Evolutionary conservation across 2,329 filamentous ascomycete species (phyloP).

Genomic region (Leptodontidium sp.): DNA sequence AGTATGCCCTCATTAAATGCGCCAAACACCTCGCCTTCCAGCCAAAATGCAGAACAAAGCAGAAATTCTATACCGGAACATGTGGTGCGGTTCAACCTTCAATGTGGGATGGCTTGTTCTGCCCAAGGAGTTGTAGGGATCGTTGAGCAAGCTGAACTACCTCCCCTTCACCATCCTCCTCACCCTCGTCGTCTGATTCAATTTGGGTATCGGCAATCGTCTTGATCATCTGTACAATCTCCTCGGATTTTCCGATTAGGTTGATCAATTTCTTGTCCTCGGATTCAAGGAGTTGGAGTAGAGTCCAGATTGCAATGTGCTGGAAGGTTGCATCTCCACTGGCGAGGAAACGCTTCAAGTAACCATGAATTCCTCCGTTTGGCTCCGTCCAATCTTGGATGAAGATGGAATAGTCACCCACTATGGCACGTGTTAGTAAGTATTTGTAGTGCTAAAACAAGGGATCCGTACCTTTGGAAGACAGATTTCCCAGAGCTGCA

Average conservation of each 20-base stretch:
- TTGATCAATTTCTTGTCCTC: slow-evolving; percentile 90
- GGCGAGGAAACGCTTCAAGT: slow-evolving; percentile 89
- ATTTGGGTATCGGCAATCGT: slow-evolving; percentile 89
- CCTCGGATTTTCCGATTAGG: slow-evolving; percentile 87
- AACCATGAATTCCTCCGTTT: slow-evolving; percentile 93
- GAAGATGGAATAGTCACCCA: slow-evolving; percentile 96
- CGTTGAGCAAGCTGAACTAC: slow-evolving; percentile 90
- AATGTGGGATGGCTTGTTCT: slow-evolving; percentile 80
- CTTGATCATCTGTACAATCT: slow-evolving; percentile 91
- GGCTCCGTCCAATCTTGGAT: slow-evolving; percentile 93
- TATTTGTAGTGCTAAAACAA: neutral
- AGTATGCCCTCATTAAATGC: slow-evolving; percentile 43
- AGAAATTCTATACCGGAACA: slow-evolving; percentile 41
- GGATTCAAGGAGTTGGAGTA: slow-evolving; percentile 93
- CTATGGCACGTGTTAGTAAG: slow-evolving; percentile 57
- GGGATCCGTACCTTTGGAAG: slow-evolving; percentile 83
- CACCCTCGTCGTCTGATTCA: slow-evolving; percentile 85
- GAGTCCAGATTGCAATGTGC: slow-evolving; percentile 98
- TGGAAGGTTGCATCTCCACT: slow-evolving; percentile 98
- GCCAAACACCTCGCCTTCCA: slow-evolving; percentile 48
- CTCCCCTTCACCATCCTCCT: slow-evolving; percentile 91
- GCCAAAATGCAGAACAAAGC: slow-evolving; percentile 46
- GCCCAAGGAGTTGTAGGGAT: slow-evolving; percentile 86
- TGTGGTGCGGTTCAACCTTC: slow-evolving; percentile 65
- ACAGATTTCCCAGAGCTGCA: slow-evolving; percentile 92